These are phyloP conservation scores for Tremella mesenterica DNA, from an alignment of 768 basidiomycete genomes.

Conservation along the genomic window DNA sequence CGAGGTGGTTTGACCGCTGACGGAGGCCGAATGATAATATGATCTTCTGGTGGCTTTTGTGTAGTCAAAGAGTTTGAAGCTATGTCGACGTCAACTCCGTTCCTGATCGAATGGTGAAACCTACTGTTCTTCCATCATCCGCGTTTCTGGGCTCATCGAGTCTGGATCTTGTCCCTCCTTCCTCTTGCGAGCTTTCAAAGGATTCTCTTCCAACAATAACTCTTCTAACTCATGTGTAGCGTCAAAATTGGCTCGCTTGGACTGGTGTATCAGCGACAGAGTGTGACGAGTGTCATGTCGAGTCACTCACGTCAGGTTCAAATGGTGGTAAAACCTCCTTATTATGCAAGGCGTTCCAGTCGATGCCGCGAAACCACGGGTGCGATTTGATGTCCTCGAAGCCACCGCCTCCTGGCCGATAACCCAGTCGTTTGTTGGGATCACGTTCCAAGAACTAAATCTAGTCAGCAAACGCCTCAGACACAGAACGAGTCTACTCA, in stretches of 20 bases:
- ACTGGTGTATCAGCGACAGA: slow-evolving; percentile 48
- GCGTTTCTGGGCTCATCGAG: slow-evolving; percentile 79
- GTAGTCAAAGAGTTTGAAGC: slow-evolving; percentile 87
- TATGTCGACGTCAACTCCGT: slow-evolving; percentile 41
- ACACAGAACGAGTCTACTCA: slow-evolving; percentile 48
- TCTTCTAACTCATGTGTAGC: slow-evolving; percentile 97
- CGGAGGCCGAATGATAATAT: slow-evolving; percentile 64
- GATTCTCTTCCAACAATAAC: slow-evolving; percentile 89
- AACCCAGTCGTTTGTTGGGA: slow-evolving; percentile 67
- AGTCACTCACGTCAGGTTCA: slow-evolving; percentile 75
- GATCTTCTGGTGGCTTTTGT: slow-evolving; percentile 82
- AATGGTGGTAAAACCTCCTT: slow-evolving; percentile 67
- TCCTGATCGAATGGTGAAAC: slow-evolving; percentile 1
- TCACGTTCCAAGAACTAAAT: slow-evolving; percentile 79
- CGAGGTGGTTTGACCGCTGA: slow-evolving; percentile 14
- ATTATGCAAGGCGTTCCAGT: slow-evolving; percentile 68
- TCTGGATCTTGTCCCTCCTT: slow-evolving; percentile 83
- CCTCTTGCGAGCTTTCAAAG: slow-evolving; percentile 84
- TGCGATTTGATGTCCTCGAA: slow-evolving; percentile 68
- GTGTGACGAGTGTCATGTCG: not conserved
- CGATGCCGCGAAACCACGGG: slow-evolving; percentile 71
- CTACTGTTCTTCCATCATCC: slow-evolving; percentile 97
- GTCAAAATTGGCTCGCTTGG: slow-evolving; percentile 99
- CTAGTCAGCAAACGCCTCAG: slow-evolving; percentile 2
- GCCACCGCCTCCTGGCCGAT: slow-evolving; percentile 64